Evolutionary conservation across 1,284 basidiomycete species (phyloP), one percentile per base, ranked within the genome.

Genomic region (Austroboletus niveus): DNA sequence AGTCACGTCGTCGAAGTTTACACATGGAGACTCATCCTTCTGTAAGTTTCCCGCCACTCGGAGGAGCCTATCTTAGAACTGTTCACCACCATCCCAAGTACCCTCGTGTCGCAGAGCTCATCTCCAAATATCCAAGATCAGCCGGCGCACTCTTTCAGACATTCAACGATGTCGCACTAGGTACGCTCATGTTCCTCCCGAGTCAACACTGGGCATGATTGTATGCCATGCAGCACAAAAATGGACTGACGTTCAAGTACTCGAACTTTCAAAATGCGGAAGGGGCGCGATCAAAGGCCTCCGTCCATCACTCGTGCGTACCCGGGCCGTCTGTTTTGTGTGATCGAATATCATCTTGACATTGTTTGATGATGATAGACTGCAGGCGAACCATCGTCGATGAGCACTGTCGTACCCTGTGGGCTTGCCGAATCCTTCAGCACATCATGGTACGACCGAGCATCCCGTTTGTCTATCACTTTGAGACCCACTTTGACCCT

Each of bases 391-490:
- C 52, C 49, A 5, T 17, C 54, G 3, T 57, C 63, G 10, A 42
- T 64, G 9, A 71, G 80, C 15, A 69, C 77, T 58, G 83, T 87
- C 30, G 75, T 90, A 0, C 88, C 88, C 5, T 90, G 87, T 56
- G 75, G 77, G 1, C 72, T 90, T 9, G 71, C 80, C 4, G 88
- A 91, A 62, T 78, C 75, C 0, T 60, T 89, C 15, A 87, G 83
- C 7, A 72, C 75, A 31, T 64, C 69, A n/a, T 79, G 78, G 73
- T 72, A 51, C 39, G 65, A 52, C 48, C 11, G 3, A 42, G 20
- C 34, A n/a, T 17, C 27, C 14, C 8, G 15, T 24, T 20, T 6
- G 73, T 70, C 73, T 75, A 70, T 73, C 75, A 59, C 8, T 27
- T 47, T 17, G 17, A 17, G 17, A 38, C 39, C 11, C 8, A 45